Conservation (phyloP, 1,284 basidiomycete species). For the Heterobasidion parviporum region DNA sequence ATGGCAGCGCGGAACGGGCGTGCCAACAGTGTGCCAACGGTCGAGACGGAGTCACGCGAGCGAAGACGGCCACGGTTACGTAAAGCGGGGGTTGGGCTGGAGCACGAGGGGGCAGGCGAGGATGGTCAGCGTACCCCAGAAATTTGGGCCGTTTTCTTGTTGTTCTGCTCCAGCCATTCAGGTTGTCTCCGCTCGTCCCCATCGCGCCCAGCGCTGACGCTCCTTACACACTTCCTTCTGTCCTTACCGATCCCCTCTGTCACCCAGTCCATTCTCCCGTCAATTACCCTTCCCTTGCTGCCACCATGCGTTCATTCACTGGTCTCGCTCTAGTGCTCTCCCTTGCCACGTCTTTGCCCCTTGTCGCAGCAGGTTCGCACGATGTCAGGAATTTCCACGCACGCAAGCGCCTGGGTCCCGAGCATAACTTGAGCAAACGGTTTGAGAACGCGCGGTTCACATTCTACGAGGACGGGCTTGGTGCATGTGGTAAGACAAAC, state of each 20-base stretch:
- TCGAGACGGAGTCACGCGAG: too few species aligned
- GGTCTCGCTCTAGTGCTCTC: constrained; percentile 9
- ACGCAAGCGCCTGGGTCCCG: background rate
- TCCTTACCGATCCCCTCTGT: background rate
- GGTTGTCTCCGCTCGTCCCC: background rate
- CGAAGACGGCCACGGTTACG: too few species aligned
- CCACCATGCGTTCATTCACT: constrained; percentile 7
- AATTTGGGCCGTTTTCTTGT: too few species aligned
- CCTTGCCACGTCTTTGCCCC: constrained; percentile 5
- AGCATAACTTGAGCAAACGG: constrained; percentile 13
- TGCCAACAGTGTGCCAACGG: too few species aligned
- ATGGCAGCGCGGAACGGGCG: too few species aligned
- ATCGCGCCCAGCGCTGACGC: background rate
- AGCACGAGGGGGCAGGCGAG: too few species aligned
- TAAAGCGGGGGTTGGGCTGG: too few species aligned
- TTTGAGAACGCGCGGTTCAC: constrained; percentile 23
- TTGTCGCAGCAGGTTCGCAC: background rate
- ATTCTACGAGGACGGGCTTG: constrained; percentile 25
- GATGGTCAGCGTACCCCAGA: too few species aligned
- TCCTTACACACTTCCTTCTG: background rate
- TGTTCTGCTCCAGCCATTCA: background rate
- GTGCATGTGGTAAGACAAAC: constrained; percentile 29
- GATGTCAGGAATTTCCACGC: background rate
- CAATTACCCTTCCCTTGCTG: background rate
- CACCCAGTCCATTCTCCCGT: background rate